Evolutionary conservation across 2,329 filamentous ascomycete species (phyloP).

Genomic region (Colletotrichum nymphaeae): DNA sequence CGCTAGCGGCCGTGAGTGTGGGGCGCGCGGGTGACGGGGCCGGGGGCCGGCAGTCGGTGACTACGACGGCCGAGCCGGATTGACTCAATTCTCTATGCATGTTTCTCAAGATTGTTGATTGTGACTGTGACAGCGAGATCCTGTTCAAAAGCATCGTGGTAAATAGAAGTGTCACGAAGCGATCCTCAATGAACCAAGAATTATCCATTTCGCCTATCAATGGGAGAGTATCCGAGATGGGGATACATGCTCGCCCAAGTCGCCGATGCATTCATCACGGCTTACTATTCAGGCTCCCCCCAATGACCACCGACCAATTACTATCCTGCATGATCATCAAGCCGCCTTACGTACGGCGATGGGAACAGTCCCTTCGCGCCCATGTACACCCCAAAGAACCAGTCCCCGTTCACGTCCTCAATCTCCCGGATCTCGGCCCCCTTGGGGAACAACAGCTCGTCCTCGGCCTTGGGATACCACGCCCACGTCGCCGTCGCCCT

Average conservation of each 20-base stretch:
- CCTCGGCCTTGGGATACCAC: conserved; percentile 77
- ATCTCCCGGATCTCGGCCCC: conserved; percentile 86
- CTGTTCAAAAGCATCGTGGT: background rate
- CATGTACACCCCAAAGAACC: conserved; percentile 89
- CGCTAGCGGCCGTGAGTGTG: conserved; percentile 7
- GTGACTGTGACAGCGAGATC: too few relatives aligned
- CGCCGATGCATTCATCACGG: conserved; percentile 17
- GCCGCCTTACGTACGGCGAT: conserved; percentile 75
- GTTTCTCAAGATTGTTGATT: background rate
- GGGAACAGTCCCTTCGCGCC: conserved; percentile 85
- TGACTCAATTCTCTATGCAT: too few relatives aligned
- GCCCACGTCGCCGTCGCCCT: conserved; percentile 76
- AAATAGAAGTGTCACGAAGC: background rate
- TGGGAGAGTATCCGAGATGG: background rate
- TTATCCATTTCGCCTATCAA: background rate
- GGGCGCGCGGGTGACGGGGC: conserved; percentile 9
- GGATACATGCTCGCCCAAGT: background rate
- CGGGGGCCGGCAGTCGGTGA: conserved; percentile 16
- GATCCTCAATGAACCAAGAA: background rate
- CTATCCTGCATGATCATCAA: conserved; percentile 40
- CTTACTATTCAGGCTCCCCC: background rate
- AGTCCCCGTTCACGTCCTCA: conserved; percentile 90
- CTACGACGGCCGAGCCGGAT: background rate
- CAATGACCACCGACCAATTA: background rate
- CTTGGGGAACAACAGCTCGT: conserved; percentile 87